Evolutionary conservation across 202 grass and related monocot genomes (phyloP).

Genomic region (Setaria viridis): DNA sequence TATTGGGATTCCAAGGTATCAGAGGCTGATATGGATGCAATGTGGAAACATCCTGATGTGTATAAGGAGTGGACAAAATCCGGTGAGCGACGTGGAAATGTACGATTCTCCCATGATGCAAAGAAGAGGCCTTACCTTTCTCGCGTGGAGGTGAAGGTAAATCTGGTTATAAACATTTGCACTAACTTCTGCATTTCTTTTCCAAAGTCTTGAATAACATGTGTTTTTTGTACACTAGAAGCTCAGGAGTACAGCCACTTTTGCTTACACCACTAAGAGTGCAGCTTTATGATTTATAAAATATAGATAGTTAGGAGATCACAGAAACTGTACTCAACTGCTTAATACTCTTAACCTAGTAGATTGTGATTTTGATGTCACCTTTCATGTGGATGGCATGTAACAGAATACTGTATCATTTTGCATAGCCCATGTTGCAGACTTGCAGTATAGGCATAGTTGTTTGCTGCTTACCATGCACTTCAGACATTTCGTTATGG

Average conservation of each 20-base stretch:
- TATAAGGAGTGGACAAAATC: conserved; percentile 91
- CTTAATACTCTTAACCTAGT: not conserved
- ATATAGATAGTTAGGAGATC: not conserved
- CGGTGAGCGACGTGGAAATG: conserved; percentile 83
- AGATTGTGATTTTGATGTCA: conserved; percentile 22
- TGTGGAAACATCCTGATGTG: conserved; percentile 88
- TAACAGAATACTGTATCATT: conserved; percentile 15
- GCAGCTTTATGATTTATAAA: not conserved
- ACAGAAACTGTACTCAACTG: not conserved
- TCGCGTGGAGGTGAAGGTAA: conserved; percentile 96
- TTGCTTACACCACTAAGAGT: not conserved
- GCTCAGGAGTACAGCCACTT: not conserved
- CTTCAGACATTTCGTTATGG: not conserved
- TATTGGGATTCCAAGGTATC: conserved; percentile 92
- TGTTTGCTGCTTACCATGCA: not conserved
- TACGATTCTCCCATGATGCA: conserved; percentile 81
- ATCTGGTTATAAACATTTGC: conserved; percentile 25
- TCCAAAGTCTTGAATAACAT: conserved; percentile 21
- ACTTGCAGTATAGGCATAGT: not conserved
- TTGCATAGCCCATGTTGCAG: not conserved
- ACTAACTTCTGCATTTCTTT: conserved; percentile 25
- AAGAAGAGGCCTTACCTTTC: conserved; percentile 97
- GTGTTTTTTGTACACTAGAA: conserved; percentile 4
- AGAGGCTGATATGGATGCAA: conserved; percentile 71
- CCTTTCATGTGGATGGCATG: not conserved